Conservation (phyloP, 495 filamentous ascomycete genomes). For the Aspergillus haitiensis region DNA sequence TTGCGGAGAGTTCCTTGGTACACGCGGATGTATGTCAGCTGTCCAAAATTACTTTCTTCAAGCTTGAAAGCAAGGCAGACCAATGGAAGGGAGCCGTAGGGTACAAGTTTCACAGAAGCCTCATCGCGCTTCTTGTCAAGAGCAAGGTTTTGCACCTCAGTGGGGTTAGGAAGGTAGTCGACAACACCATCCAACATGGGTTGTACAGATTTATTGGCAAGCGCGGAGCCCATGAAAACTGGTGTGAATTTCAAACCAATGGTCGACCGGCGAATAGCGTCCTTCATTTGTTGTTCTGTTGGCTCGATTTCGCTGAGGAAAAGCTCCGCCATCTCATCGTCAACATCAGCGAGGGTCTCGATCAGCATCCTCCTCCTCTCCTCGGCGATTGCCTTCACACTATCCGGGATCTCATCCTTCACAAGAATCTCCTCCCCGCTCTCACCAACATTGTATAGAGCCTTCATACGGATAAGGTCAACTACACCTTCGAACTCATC, state of each 20-base stretch:
- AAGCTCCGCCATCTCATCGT: conserved; percentile 96
- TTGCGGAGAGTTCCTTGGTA: conserved; percentile 93
- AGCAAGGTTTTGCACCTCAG: conserved; percentile 85
- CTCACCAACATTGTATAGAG: conserved; percentile 84
- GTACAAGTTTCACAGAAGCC: conserved; percentile 76
- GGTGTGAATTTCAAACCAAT: conserved; percentile 89
- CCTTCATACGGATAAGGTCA: conserved; percentile 87
- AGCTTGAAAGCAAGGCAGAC: conserved; percentile 98
- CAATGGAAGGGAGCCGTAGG: conserved; percentile 90
- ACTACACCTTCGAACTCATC: conserved; percentile 93
- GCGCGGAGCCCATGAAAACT: conserved; percentile 92
- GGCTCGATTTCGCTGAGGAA: conserved; percentile 87
- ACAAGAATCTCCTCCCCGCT: conserved; percentile 71
- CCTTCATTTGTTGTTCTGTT: conserved; percentile 75
- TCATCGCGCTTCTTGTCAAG: conserved; percentile 81
- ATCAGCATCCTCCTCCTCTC: conserved; percentile 84
- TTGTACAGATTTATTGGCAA: conserved; percentile 94
- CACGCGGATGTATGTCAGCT: conserved; percentile 97
- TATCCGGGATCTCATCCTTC: conserved; percentile 76
- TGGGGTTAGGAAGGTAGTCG: conserved; percentile 93
- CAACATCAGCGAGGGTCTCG: conserved; percentile 94
- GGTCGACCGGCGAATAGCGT: conserved; percentile 86
- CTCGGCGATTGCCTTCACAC: conserved; percentile 68
- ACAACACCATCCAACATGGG: conserved; percentile 97
- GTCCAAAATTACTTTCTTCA: conserved; percentile 97